Base-by-base conservation (phyloP, 345 rosid genomes). In the Cardamine occulta region DNA sequence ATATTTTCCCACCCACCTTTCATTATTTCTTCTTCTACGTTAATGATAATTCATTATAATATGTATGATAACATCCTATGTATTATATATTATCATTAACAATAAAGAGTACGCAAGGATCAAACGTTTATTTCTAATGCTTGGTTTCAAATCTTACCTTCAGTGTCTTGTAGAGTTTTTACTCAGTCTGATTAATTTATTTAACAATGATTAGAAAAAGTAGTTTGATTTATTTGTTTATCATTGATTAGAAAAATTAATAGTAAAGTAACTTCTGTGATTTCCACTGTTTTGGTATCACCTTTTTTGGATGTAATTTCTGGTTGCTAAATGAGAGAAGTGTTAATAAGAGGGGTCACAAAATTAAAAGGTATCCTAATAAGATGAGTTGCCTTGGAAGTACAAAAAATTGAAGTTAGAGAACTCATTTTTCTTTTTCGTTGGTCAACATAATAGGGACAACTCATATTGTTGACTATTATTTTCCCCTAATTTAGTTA, bases 371-470 rank as follows among this genome's bases (percentile, higher is more conserved):
- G 26, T 32, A 14, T 32, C 17, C 57, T 34, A 62, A 40, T 26
- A 28, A 39, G 55, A 40, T 34, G 63, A 63, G 53, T 63, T 42
- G 77, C 63, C 63, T 63, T 63, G 23, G 13, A 63, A 63, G 63
- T 39, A 63, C 53, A 73, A 15, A 72, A 24, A 39, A 12, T 5
- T 8, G 0, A 73, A 26, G 13, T 37, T 70, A 42, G 21, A 2
- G 32, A 31, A 45, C 42, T 8, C 42, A 11, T 39, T 39, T 10
- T 35, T 35, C 10, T 10, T 37, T 39, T 11, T 24, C 28, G 28
- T 2, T 24, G 28, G 44, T 39, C 44, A 44, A 31, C 47, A 24
- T 62, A 45, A 29, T 64, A 29, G 24, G 8, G 63, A 73, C 34
- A 64, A 64, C 44, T 24, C 8, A 21, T 40, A 13, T 14, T 13